Percentiles rank a stretch among this genome's conserved stretches.
Evolutionary conservation across 305 asterid species (phyloP).

Genomic region (Solanum chacoense): DNA sequence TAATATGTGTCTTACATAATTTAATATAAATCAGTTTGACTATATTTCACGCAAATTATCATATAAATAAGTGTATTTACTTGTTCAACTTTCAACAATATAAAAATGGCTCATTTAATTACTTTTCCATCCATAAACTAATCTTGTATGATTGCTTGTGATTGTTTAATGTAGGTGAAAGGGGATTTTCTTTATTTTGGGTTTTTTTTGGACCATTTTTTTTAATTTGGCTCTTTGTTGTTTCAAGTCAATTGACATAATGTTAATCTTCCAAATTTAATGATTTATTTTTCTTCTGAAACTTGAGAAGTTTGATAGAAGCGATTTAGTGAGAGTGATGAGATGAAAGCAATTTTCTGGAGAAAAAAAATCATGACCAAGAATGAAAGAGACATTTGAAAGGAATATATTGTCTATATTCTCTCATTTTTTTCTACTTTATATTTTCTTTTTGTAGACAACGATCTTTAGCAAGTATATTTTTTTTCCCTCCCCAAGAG

Average conservation of each 20-base stretch:
- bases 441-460: not conserved
- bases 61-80: too few species aligned
- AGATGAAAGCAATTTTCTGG: slow-evolving; percentile 1
- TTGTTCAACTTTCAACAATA: not conserved
- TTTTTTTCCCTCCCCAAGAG: too few species aligned
- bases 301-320: not conserved
- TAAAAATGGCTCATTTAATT: not conserved
- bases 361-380: not conserved
- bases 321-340: not conserved
- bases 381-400: not conserved
- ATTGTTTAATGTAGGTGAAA: not conserved
- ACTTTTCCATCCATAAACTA: not conserved
- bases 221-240: not conserved
- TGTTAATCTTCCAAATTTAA: not conserved
- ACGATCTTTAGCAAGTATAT: not conserved
- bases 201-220: not conserved
- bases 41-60: too few species aligned
- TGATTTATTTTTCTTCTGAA: not conserved
- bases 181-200: not conserved
- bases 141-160: not conserved
- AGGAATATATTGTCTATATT: not conserved
- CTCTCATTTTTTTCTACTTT: not conserved
- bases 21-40: too few species aligned
- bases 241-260: not conserved
- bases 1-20: too few species aligned